phyloP scores from a whole-genome alignment of 2,329 filamentous ascomycete species.

The Pleomassaria siparia region DNA sequence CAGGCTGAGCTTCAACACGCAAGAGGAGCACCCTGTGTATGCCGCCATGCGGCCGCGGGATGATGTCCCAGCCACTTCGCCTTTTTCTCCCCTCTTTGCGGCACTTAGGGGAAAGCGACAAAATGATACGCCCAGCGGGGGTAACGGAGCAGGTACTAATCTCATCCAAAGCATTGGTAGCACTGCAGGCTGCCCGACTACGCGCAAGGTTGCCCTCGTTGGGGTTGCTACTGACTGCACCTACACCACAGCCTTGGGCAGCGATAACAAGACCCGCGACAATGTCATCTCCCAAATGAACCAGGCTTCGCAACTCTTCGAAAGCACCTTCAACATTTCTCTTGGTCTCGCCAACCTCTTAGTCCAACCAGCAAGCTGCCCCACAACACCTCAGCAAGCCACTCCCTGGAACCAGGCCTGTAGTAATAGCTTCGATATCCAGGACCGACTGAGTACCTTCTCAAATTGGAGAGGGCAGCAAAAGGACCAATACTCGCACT shows the following conservation, averaged over 20 bases:
- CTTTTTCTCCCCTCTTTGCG: slow-evolving; percentile 60
- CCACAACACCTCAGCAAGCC: slow-evolving; percentile 64
- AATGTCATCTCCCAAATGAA: slow-evolving; percentile 87
- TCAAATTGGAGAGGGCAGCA: slow-evolving; percentile 82
- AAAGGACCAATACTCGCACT: slow-evolving; percentile 83
- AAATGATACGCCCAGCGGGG: slow-evolving; percentile 67
- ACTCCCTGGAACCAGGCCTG: slow-evolving; percentile 87
- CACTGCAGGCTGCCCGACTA: slow-evolving; percentile 80
- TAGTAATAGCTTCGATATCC: slow-evolving; percentile 62
- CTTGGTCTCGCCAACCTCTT: slow-evolving; percentile 86
- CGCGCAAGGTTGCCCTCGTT: slow-evolving; percentile 87
- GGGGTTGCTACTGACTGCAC: slow-evolving; percentile 93
- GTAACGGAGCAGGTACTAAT: slow-evolving; percentile 80
- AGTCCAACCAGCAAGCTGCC: slow-evolving; percentile 74
- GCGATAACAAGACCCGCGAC: slow-evolving; percentile 66
- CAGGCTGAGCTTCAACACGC: slow-evolving; percentile 75
- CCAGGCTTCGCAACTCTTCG: slow-evolving; percentile 82
- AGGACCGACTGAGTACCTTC: slow-evolving; percentile 80
- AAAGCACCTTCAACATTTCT: slow-evolving; percentile 91
- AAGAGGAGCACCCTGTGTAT: slow-evolving; percentile 68
- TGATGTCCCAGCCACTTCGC: slow-evolving; percentile 46
- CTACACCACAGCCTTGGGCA: slow-evolving; percentile 74
- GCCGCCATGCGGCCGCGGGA: slow-evolving; percentile 55
- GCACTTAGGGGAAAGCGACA: slow-evolving; percentile 70
- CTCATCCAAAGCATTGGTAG: slow-evolving; percentile 77